Percentiles rank a stretch among this genome's conserved stretches.
Conservation (phyloP, 805 yeast species). For the Jamesozyma gamospora region DNA sequence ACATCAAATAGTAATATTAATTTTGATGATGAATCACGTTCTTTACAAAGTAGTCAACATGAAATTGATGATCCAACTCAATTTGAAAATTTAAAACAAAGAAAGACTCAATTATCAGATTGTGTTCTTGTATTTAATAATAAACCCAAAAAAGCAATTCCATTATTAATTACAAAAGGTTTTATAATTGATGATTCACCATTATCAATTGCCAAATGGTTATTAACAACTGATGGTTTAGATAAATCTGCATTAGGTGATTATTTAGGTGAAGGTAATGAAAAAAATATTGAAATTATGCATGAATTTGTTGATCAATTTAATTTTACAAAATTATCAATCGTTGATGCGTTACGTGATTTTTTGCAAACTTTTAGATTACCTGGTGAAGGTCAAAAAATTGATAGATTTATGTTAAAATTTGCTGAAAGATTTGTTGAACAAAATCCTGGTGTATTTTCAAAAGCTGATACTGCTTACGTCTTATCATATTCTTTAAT, state of each 20-base stretch:
- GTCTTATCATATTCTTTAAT: constrained; percentile 86
- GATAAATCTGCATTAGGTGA: constrained; percentile 86
- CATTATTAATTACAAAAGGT: constrained; percentile 47
- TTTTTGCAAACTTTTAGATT: constrained; percentile 83
- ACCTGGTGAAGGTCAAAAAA: constrained; percentile 98
- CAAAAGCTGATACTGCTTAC: constrained; percentile 91
- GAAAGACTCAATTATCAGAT: constrained; percentile 72
- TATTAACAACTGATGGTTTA: constrained; percentile 63
- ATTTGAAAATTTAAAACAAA: constrained; percentile 73
- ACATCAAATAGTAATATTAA: constrained; percentile 8
- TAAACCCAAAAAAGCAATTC: constrained; percentile 75
- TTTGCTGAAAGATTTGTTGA: constrained; percentile 87
- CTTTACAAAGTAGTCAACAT: constrained; percentile 8
- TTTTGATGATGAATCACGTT: constrained; percentile 12
- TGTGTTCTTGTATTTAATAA: constrained; percentile 73
- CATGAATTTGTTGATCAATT: constrained; percentile 85
- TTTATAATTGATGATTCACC: constrained; percentile 59
- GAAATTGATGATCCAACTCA: constrained; percentile 67
- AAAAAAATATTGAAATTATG: constrained; percentile 70
- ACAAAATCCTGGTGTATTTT: constrained; percentile 80
- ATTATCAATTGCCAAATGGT: constrained; percentile 59
- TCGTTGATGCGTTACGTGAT: constrained; percentile 77
- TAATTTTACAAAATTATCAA: constrained; percentile 58
- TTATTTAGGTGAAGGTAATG: constrained; percentile 81
- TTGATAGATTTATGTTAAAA: constrained; percentile 91